Evolutionary conservation across 2,329 filamentous ascomycete genomes (phyloP).

Genomic region (Pezicula rhizophila): DNA sequence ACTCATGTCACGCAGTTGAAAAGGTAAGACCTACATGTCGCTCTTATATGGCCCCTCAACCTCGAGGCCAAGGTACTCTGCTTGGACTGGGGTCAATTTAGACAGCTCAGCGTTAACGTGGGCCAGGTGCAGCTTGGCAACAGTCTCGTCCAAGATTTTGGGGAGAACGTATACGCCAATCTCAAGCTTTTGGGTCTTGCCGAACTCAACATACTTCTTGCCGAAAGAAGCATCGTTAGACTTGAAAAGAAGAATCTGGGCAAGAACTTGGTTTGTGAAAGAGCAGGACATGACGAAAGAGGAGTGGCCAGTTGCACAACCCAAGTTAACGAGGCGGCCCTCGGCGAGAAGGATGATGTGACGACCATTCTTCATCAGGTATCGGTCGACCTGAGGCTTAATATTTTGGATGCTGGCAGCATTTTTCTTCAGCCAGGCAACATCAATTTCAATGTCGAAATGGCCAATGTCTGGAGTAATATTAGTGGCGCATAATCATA

Average conservation of each 20-base stretch:
- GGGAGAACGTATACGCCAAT: constrained; percentile 93
- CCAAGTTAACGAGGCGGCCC: constrained; percentile 98
- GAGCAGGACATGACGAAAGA: constrained; percentile 99
- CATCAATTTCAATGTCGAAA: constrained; percentile 99
- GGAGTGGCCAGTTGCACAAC: constrained; percentile 97
- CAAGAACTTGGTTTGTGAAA: constrained; percentile 99
- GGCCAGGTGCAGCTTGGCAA: constrained; percentile 84
- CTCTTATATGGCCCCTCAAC: constrained; percentile 91
- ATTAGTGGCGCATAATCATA: constrained; percentile 8
- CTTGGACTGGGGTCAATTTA: constrained; percentile 77
- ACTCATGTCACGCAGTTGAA: neutral
- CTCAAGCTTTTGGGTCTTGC: constrained; percentile 82
- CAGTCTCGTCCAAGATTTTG: constrained; percentile 99
- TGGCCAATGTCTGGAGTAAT: constrained; percentile 76
- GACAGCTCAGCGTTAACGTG: constrained; percentile 95
- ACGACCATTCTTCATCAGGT: constrained; percentile 84
- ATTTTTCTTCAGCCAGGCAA: constrained; percentile 98
- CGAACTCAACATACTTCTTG: constrained; percentile 95
- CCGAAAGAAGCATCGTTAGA: constrained; percentile 78
- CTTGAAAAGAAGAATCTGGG: constrained; percentile 98
- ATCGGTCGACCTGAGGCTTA: constrained; percentile 99
- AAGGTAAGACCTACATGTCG: constrained; percentile 63
- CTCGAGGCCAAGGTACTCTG: constrained; percentile 87
- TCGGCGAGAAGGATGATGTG: constrained; percentile 98
- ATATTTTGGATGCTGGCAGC: constrained; percentile 92